Evolutionary conservation across 2,329 filamentous ascomycete genomes (phyloP).

Genomic region (Neurospora sp.): DNA sequence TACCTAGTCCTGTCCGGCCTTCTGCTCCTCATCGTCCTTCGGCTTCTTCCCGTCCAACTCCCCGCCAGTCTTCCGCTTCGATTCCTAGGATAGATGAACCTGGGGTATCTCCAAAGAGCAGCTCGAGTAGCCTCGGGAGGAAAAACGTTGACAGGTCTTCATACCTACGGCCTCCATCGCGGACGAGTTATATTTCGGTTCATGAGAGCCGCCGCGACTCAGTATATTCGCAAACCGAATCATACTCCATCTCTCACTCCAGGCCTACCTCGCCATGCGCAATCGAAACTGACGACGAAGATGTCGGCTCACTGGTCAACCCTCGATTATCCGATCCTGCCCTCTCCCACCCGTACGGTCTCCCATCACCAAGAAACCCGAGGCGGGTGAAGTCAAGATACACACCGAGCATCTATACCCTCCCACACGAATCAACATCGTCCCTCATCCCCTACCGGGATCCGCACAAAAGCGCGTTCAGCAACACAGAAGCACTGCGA

Average conservation of each 20-base stretch:
- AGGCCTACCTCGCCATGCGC: conserved; percentile 35
- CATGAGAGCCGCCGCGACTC: conserved; percentile 44
- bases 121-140: conserved; percentile 14
- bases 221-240: conserved; percentile 45
- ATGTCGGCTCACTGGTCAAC: conserved; percentile 21
- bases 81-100: conserved; percentile 26
- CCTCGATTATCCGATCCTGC: neutral
- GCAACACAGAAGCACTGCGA: conserved; percentile 36
- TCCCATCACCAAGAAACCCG: conserved; percentile 15
- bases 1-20: conserved; percentile 11
- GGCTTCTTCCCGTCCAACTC: conserved; percentile 18
- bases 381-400: conserved; percentile 25
- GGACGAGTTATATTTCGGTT: conserved; percentile 39
- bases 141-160: neutral
- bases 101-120: conserved; percentile 10
- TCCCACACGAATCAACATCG: conserved; percentile 46
- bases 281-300: conserved; percentile 19
- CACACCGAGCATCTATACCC: conserved; percentile 50
- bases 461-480: conserved; percentile 40
- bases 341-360: conserved; percentile 4
- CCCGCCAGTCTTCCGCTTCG: conserved; percentile 23
- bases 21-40: conserved; percentile 24
- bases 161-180: conserved; percentile 31
- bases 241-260: conserved; percentile 36
- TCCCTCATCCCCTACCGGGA: conserved; percentile 37